Evolutionary conservation across 2,329 filamentous ascomycete species (phyloP).

Genomic region (Neodidymelliopsis sp.): DNA sequence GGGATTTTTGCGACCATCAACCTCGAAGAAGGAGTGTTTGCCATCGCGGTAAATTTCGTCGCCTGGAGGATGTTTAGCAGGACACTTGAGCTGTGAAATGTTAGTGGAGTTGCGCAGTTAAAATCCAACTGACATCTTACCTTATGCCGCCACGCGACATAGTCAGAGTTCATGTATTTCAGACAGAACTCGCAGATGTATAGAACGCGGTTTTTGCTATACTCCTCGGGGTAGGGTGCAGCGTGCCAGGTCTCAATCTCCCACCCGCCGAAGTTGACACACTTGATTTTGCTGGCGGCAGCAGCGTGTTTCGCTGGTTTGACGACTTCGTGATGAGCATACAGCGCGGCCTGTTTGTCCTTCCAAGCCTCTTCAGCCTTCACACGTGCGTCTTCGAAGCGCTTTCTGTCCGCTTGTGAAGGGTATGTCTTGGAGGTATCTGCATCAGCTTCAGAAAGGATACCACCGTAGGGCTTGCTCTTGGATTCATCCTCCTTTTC

Average conservation of each 20-base stretch:
- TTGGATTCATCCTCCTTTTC: constrained; percentile 92
- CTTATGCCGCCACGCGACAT: constrained; percentile 97
- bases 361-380: constrained; percentile 94
- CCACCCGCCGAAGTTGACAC: constrained; percentile 96
- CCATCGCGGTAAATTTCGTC: constrained; percentile 96
- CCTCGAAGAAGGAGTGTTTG: constrained; percentile 94
- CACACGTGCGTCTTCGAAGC: constrained; percentile 88
- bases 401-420: constrained; percentile 77
- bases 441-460: constrained; percentile 85
- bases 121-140: constrained; percentile 28
- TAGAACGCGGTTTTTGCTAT: constrained; percentile 93
- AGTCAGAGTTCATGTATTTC: constrained; percentile 99
- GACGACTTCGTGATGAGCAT: constrained; percentile 68
- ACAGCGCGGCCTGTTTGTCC: constrained; percentile 69
- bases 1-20: constrained; percentile 94
- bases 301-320: constrained; percentile 71
- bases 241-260: constrained; percentile 99
- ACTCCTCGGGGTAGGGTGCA: constrained; percentile 96
- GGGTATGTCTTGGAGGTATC: constrained; percentile 92
- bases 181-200: constrained; percentile 99
- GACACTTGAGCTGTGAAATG: constrained; percentile 72
- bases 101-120: constrained; percentile 29
- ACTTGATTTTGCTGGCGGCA: constrained; percentile 95
- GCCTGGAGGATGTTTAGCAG: constrained; percentile 93
- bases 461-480: constrained; percentile 93